Percentiles rank a stretch among this genome's conserved stretches.
Conservation (phyloP, 1,284 basidiomycete species). For the Ceratorhiza oryzae-sativae region DNA sequence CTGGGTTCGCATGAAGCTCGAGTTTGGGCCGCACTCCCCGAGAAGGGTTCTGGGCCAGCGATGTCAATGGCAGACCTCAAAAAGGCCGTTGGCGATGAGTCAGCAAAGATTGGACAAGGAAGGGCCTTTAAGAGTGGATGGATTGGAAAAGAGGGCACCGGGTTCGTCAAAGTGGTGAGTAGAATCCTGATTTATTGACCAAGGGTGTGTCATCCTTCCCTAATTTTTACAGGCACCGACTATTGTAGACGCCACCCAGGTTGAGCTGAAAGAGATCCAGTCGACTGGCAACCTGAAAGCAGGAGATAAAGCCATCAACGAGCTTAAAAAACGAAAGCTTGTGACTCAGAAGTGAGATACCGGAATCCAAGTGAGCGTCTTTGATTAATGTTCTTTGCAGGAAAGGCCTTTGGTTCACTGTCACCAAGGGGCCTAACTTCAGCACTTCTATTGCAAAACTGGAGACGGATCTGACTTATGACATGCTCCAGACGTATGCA, state of each 20-base stretch:
- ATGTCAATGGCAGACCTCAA: slow-evolving; percentile 73
- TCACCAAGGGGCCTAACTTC: slow-evolving; percentile 87
- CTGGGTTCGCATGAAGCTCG: slow-evolving; percentile 93
- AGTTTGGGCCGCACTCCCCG: slow-evolving; percentile 85
- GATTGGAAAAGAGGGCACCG: slow-evolving; percentile 91
- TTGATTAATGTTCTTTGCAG: slow-evolving; percentile 53
- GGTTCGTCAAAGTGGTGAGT: slow-evolving; percentile 85
- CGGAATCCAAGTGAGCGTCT: slow-evolving; percentile 25
- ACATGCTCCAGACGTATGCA: slow-evolving; percentile 89
- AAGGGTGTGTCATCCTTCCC: no score
- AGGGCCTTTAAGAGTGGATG: slow-evolving; percentile 98
- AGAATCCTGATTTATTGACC: slow-evolving; percentile 38
- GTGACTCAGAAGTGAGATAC: slow-evolving; percentile 66
- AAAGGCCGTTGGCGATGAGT: slow-evolving; percentile 79
- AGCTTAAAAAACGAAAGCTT: slow-evolving; percentile 92
- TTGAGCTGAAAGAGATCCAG: slow-evolving; percentile 78
- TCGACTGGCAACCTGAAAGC: slow-evolving; percentile 71
- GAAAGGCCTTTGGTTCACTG: slow-evolving; percentile 94
- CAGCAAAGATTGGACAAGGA: slow-evolving; percentile 88
- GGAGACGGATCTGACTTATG: slow-evolving; percentile 97
- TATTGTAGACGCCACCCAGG: slow-evolving; percentile 76
- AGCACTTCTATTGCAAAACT: slow-evolving; percentile 92
- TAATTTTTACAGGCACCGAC: slow-evolving; percentile 57
- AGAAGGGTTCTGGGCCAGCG: slow-evolving; percentile 71
- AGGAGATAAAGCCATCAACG: slow-evolving; percentile 82